These are phyloP conservation scores for Albugo candida DNA, from an alignment of 352 stramenopile genomes.

Conservation along the genomic window DNA sequence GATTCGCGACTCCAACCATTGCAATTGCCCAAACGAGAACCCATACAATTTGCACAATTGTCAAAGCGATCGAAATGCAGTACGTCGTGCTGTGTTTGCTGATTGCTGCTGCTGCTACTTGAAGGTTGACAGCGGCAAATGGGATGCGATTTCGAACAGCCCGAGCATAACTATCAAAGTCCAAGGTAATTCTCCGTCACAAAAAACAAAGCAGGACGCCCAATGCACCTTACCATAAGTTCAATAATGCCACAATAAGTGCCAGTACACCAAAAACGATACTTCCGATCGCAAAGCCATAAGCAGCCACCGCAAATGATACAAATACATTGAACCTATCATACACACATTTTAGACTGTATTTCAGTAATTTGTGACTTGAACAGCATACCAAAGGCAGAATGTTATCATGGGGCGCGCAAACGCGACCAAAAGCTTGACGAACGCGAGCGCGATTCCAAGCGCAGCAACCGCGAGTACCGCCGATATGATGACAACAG, in stretches of 20 bases:
- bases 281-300: constrained; percentile 47
- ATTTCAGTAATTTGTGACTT: background rate
- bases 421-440: constrained; percentile 67
- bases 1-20: constrained; percentile 72
- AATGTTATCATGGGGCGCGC: constrained; percentile 71
- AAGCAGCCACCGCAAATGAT: constrained; percentile 34
- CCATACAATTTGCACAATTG: constrained; percentile 81
- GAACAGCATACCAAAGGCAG: constrained; percentile 28
- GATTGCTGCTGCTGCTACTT: constrained; percentile 74
- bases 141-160: constrained; percentile 80
- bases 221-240: constrained; percentile 20
- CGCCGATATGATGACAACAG: constrained; percentile 27
- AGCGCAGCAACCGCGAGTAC: constrained; percentile 38
- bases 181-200: constrained; percentile 2
- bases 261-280: constrained; percentile 50
- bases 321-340: constrained; percentile 53
- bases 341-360: background rate
- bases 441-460: constrained; percentile 32
- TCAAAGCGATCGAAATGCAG: constrained; percentile 64
- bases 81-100: constrained; percentile 80
- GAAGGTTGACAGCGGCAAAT: constrained; percentile 86
- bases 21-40: constrained; percentile 76
- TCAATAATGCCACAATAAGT: constrained; percentile 37
- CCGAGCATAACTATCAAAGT: constrained; percentile 36
- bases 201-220: constrained; percentile 9